phyloP scores from a whole-genome alignment of 495 filamentous ascomycete genomes.

The Lasiosphaeris hirsuta region DNA sequence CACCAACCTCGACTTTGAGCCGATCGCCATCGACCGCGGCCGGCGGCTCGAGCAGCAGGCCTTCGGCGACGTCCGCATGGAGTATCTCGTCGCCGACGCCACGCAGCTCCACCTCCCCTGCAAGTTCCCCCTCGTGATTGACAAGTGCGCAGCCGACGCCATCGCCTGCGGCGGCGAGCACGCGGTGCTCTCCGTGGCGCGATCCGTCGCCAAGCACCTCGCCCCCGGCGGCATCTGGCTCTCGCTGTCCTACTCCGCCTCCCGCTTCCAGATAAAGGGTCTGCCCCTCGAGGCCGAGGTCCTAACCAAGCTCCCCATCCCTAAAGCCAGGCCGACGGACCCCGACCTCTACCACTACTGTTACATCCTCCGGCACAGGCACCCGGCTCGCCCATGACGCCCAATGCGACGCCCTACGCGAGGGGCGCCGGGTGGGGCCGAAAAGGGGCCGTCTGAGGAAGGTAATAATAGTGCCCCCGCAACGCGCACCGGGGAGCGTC shows the following conservation, averaged over 20 bases:
- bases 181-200: slow-evolving; percentile 29
- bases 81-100: slow-evolving; percentile 36
- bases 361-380: slow-evolving; percentile 32
- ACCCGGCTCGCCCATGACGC: background rate
- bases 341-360: slow-evolving; percentile 38
- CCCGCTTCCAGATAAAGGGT: slow-evolving; percentile 24
- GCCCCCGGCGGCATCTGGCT: slow-evolving; percentile 34
- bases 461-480: too few relatives aligned
- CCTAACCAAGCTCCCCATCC: slow-evolving; percentile 30
- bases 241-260: slow-evolving; percentile 40
- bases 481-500: too few relatives aligned
- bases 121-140: slow-evolving; percentile 33
- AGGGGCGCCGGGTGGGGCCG: background rate
- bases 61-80: slow-evolving; percentile 35
- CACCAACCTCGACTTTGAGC: slow-evolving; percentile 44
- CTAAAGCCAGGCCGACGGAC: slow-evolving; percentile 31
- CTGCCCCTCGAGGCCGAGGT: slow-evolving; percentile 36
- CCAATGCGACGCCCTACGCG: background rate
- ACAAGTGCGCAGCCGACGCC: slow-evolving; percentile 44
- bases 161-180: slow-evolving; percentile 34
- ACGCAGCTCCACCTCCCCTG: slow-evolving; percentile 22
- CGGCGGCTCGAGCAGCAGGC: slow-evolving; percentile 26
- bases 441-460: background rate
- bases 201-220: slow-evolving; percentile 23
- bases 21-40: slow-evolving; percentile 35